These are phyloP conservation scores for Talaromyces funiculosus DNA, from an alignment of 2,329 filamentous ascomycete genomes.

Conservation along the genomic window DNA sequence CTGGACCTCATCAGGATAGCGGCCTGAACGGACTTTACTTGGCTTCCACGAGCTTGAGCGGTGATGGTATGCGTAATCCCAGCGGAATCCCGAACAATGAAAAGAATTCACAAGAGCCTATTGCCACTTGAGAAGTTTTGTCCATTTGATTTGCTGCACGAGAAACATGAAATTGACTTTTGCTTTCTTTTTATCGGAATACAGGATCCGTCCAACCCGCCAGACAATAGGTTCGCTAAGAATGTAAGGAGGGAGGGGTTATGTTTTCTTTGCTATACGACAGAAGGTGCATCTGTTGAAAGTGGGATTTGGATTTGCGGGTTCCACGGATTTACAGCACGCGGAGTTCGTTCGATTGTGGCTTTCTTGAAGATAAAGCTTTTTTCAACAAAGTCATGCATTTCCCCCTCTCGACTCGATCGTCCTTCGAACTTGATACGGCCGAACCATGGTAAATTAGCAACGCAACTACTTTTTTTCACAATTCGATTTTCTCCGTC, in stretches of 20 bases:
- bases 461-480: conserved; percentile 8
- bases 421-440: conserved; percentile 22
- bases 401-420: background rate
- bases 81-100: conserved; percentile 38
- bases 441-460: conserved; percentile 19
- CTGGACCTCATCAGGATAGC: conserved; percentile 33
- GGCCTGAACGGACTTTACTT: conserved; percentile 45
- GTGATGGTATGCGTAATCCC: conserved; percentile 47
- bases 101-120: conserved; percentile 40
- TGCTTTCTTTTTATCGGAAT: conserved; percentile 43
- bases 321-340: conserved; percentile 4
- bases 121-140: conserved; percentile 13
- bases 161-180: conserved; percentile 45
- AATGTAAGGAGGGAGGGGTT: background rate
- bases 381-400: background rate
- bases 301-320: background rate
- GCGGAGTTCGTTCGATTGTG: conserved; percentile 3
- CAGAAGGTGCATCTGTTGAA: background rate
- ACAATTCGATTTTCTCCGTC: conserved; percentile 19
- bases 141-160: conserved; percentile 3
- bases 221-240: conserved; percentile 43
- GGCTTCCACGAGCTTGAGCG: conserved; percentile 42
- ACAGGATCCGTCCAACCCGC: conserved; percentile 51
- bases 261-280: conserved; percentile 5
- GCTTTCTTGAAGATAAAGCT: background rate